phyloP scores from a whole-genome alignment of 176 grass and related monocot species.

The Musa acuminata region DNA sequence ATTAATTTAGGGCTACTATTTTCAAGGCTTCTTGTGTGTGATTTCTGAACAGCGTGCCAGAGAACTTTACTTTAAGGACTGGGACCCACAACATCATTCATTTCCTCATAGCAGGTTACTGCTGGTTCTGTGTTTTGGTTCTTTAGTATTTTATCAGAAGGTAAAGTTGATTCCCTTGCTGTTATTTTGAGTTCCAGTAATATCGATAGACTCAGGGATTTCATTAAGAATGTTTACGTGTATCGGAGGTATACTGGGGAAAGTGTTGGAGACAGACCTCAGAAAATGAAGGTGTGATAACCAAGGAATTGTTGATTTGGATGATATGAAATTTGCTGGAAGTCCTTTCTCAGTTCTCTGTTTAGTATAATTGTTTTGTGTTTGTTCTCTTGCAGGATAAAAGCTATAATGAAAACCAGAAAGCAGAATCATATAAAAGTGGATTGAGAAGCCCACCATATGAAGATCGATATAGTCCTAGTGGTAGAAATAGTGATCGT shows the following conservation, averaged over 20 bases:
- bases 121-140: constrained; percentile 7
- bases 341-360: background rate
- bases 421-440: constrained; percentile 51
- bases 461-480: constrained; percentile 52
- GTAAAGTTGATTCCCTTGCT: constrained; percentile 13
- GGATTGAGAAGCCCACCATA: constrained; percentile 81
- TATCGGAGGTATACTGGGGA: constrained; percentile 79
- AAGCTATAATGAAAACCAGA: constrained; percentile 54
- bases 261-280: constrained; percentile 44
- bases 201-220: constrained; percentile 67
- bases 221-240: constrained; percentile 88
- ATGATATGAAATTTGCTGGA: background rate
- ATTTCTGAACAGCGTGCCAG: constrained; percentile 49
- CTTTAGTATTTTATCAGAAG: background rate
- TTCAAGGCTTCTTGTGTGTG: constrained; percentile 10
- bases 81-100: constrained; percentile 68
- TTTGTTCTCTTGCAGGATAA: constrained; percentile 30
- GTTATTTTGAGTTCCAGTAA: constrained; percentile 52
- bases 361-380: background rate
- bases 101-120: constrained; percentile 84
- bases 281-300: constrained; percentile 46
- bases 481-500: constrained; percentile 53
- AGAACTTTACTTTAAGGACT: constrained; percentile 91
- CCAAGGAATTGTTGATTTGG: background rate
- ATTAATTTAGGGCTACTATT: background rate